Conservation (phyloP, 768 basidiomycete species). For the Boletus insuetus region DNA sequence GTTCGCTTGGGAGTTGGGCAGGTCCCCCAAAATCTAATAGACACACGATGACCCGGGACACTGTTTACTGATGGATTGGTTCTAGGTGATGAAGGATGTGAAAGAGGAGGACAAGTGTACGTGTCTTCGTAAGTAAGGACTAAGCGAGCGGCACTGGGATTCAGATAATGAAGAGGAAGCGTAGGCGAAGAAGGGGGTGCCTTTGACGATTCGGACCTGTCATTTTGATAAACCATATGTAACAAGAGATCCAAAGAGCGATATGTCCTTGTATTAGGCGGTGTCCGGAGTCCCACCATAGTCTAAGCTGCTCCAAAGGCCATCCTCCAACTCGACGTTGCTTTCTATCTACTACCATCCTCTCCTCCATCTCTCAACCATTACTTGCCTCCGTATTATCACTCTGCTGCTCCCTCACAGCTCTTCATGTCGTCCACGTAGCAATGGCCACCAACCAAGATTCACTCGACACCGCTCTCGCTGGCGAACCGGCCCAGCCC, state of each 20-base stretch:
- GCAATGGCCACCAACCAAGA: conserved; percentile 24
- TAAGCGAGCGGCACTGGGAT: conserved; percentile 13
- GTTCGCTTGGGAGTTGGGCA: conserved; percentile 23
- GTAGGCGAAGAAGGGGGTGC: conserved; percentile 8
- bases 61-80: conserved; percentile 23
- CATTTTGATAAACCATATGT: conserved; percentile 1
- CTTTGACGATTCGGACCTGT: background rate
- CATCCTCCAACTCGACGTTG: conserved; percentile 11
- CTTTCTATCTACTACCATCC: conserved; percentile 23
- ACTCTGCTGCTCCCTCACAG: conserved; percentile 2
- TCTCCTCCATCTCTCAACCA: conserved; percentile 25
- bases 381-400: conserved; percentile 8
- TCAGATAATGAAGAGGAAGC: conserved; percentile 6
- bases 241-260: conserved; percentile 13
- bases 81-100: conserved; percentile 48
- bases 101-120: conserved; percentile 49
- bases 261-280: conserved; percentile 19
- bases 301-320: conserved; percentile 4
- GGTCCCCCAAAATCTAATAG: conserved; percentile 24
- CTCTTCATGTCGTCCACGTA: conserved; percentile 29
- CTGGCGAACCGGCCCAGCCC: conserved; percentile 35
- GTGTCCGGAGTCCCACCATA: conserved; percentile 31
- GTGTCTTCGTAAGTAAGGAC: conserved; percentile 27
- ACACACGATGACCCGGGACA: conserved; percentile 23
- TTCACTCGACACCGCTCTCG: conserved; percentile 28